Percentiles rank a stretch among this genome's conserved stretches.
These are phyloP conservation scores for Starmerella sp. DNA, from an alignment of 805 yeast genomes.

Conservation along the genomic window DNA sequence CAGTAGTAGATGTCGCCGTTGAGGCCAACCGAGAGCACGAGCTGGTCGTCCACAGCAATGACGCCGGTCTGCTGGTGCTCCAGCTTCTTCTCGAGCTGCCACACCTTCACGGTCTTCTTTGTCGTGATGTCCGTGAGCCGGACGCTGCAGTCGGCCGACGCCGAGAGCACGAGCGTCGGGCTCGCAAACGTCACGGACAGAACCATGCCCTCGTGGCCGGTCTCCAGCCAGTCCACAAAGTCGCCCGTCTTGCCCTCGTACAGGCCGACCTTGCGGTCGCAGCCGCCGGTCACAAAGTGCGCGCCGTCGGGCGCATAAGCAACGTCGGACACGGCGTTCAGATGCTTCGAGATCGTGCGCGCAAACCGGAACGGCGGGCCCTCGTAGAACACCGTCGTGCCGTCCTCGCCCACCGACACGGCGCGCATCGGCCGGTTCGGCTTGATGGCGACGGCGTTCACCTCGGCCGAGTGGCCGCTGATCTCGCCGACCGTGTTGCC, in stretches of 20 bases:
- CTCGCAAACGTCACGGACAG: conserved; percentile 62
- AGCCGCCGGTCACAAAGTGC: conserved; percentile 65
- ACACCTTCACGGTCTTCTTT: conserved; percentile 38
- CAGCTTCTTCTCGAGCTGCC: conserved; percentile 40
- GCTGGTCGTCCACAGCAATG: conserved; percentile 46
- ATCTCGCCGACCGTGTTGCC: conserved; percentile 97
- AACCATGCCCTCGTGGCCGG: conserved; percentile 64
- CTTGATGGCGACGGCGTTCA: conserved; percentile 75
- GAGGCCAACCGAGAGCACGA: conserved; percentile 53
- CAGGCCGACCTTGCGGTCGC: conserved; percentile 64
- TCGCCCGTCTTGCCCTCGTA: conserved; percentile 89
- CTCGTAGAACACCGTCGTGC: conserved; percentile 65
- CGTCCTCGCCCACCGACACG: conserved; percentile 85
- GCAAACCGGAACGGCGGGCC: conserved; percentile 93
- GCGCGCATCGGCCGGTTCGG: conserved; percentile 87
- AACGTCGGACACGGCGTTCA: conserved; percentile 70
- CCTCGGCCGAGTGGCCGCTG: conserved; percentile 76
- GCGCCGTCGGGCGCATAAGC: conserved; percentile 74
- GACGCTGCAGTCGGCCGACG: conserved; percentile 71
- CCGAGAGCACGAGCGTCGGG: conserved; percentile 52
- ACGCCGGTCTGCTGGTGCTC: conserved; percentile 73
- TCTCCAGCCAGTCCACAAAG: conserved; percentile 39
- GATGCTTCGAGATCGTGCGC: conserved; percentile 60
- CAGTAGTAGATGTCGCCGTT: conserved; percentile 64
- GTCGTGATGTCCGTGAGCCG: conserved; percentile 49